Conservation (phyloP, 2,329 filamentous ascomycete genomes). For the Paraconiothyrium brasiliense region DNA sequence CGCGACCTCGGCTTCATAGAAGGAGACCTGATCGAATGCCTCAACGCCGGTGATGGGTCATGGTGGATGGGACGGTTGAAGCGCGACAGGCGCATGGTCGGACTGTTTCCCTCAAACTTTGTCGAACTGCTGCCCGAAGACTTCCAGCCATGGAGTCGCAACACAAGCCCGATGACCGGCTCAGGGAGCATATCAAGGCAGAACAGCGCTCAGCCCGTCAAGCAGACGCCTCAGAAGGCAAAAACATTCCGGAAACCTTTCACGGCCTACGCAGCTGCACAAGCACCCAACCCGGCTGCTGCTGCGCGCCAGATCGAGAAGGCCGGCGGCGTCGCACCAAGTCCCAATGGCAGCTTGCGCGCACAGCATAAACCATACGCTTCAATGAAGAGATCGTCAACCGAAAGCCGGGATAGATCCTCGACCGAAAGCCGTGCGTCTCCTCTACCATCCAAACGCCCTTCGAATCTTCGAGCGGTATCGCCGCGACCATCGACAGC, state of each 20-base stretch:
- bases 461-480: conserved; percentile 48
- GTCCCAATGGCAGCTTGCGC: conserved; percentile 44
- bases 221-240: conserved; percentile 55
- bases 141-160: conserved; percentile 79
- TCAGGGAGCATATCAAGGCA: conserved; percentile 60
- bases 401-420: conserved; percentile 39
- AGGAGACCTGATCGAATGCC: conserved; percentile 95
- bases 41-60: conserved; percentile 95
- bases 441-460: conserved; percentile 32
- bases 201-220: conserved; percentile 57
- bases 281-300: conserved; percentile 53
- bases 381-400: conserved; percentile 60
- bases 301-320: conserved; percentile 48
- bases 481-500: conserved; percentile 51
- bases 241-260: conserved; percentile 72
- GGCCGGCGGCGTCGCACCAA: conserved; percentile 40
- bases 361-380: conserved; percentile 60
- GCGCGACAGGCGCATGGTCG: conserved; percentile 88
- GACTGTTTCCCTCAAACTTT: conserved; percentile 96
- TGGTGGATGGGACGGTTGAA: conserved; percentile 98
- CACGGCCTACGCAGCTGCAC: conserved; percentile 65
- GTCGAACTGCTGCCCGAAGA: conserved; percentile 86
- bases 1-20: conserved; percentile 96
- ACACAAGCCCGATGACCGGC: conserved; percentile 57
- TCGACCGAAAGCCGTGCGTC: conserved; percentile 27